Base-by-base conservation (phyloP, 2,329 filamentous ascomycete species). In the Aureobasidium zeae region DNA sequence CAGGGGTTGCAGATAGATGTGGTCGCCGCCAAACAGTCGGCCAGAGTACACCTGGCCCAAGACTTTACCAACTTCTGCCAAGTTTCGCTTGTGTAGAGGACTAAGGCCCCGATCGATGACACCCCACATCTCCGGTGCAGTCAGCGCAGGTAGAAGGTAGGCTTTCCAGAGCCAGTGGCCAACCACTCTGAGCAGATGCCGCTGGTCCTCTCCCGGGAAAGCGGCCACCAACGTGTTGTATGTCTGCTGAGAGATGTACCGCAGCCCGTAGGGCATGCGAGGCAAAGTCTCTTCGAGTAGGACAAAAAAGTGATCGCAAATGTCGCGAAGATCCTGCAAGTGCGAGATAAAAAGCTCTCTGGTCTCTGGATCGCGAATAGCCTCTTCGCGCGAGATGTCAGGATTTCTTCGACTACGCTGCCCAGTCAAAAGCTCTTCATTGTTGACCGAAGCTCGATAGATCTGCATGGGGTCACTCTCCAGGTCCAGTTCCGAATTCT, bases 381-480 rank as follows among this genome's bases (percentile, higher is more conserved):
- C 91, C 53, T 93, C 74, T 60, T 98, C 91, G 49, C 88, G 78
- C 1, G 86, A 83, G 24, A 98, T 81, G 53, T 95, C 87, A 11
- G 86, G 77, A 24, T 80, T 83, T 49, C 91, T 76, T 37, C 76
- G 76, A 60, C 88, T 94, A 15, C 86, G 79, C 51, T 79, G 78
- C 4, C 91, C 91, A 0, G 91, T 98, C 13, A 86, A 81, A 17
- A 98, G 77, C 64, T 98, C 91, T 63, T 96, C 89, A 55, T 98
- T 94, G 67, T 93, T 96, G 66, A 98, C 93, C 11, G 86, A 81
- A 4, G 87, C 91, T 30, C 85, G 79, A 64, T 98, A 96, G 46
- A 98, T 98, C 55, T 96, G 89, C 70, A 96, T 82, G 0, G 91
- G 91, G 57, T 98, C 91, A 60, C 89, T 95, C 64, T 98, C 91